phyloP scores from a whole-genome alignment of 805 yeast species.

The Candida morakotiae region DNA sequence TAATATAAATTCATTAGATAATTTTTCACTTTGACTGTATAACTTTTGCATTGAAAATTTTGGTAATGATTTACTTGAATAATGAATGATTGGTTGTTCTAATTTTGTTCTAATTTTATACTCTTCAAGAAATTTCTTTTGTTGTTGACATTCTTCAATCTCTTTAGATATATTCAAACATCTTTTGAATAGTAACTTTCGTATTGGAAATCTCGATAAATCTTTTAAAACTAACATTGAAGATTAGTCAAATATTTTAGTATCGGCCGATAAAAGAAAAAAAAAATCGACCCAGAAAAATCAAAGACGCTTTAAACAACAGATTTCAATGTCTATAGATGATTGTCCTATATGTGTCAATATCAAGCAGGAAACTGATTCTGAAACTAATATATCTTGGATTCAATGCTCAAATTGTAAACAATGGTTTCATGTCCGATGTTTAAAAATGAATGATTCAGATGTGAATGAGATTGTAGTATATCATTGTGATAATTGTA shows the following conservation, averaged over 20 bases:
- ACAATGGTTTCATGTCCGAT: constrained; percentile 52
- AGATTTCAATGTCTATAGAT: constrained; percentile 11
- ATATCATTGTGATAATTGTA: constrained; percentile 57
- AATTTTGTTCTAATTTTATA: constrained; percentile 55
- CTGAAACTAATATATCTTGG: constrained; percentile 37
- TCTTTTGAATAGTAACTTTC: background rate
- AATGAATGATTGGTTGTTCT: constrained; percentile 55
- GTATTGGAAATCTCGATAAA: too few relatives aligned
- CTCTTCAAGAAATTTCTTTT: constrained; percentile 42
- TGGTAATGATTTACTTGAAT: constrained; percentile 50
- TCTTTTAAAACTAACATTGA: too few relatives aligned
- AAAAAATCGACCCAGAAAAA: background rate
- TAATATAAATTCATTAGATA: constrained; percentile 33
- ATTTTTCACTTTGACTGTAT: constrained; percentile 36
- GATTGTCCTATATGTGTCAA: constrained; percentile 20
- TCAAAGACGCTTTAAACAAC: too few relatives aligned
- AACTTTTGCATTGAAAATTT: constrained; percentile 50
- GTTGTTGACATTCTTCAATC: constrained; percentile 15
- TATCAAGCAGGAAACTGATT: constrained; percentile 7
- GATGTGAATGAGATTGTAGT: constrained; percentile 37
- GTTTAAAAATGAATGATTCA: constrained; percentile 33
- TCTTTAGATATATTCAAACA: background rate
- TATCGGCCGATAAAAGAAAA: background rate
- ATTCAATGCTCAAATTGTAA: constrained; percentile 53
- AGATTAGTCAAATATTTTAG: background rate